Evolutionary conservation across 2,329 filamentous ascomycete species (phyloP).

Genomic region (Septoria petroselini): DNA sequence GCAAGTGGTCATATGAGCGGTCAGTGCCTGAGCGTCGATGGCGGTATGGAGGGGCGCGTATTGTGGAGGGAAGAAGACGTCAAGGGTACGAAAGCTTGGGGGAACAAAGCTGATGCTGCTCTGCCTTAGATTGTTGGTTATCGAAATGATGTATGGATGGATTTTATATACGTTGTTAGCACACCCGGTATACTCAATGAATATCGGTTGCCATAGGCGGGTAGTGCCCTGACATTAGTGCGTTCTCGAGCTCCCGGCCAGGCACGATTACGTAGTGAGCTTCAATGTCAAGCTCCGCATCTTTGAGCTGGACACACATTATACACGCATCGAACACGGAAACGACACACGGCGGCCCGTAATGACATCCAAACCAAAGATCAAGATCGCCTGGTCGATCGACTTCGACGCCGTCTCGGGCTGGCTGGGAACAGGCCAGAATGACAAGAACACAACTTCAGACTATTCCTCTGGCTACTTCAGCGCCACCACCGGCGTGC

Average conservation of each 20-base stretch:
- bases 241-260: constrained; percentile 11
- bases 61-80: constrained; percentile 50
- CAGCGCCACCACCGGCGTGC: constrained; percentile 56
- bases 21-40: constrained; percentile 52
- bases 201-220: constrained; percentile 5
- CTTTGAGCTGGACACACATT: neutral
- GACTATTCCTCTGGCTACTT: constrained; percentile 58
- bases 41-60: constrained; percentile 51
- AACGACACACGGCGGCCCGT: neutral
- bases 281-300: neutral
- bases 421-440: constrained; percentile 57
- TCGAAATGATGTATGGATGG: too few relatives aligned
- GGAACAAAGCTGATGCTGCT: constrained; percentile 16
- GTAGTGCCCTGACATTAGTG: constrained; percentile 8
- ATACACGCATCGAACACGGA: neutral
- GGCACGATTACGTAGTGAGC: constrained; percentile 9
- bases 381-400: constrained; percentile 44
- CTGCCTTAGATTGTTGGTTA: neutral
- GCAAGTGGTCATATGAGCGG: constrained; percentile 56
- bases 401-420: constrained; percentile 61
- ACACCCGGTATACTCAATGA: neutral
- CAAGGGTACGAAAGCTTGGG: constrained; percentile 16
- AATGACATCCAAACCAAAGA: constrained; percentile 28
- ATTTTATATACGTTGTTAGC: too few relatives aligned
- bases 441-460: constrained; percentile 53